These are phyloP conservation scores for Peronosclerospora sorghi DNA, from an alignment of 352 stramenopile species.

Conservation along the genomic window DNA sequence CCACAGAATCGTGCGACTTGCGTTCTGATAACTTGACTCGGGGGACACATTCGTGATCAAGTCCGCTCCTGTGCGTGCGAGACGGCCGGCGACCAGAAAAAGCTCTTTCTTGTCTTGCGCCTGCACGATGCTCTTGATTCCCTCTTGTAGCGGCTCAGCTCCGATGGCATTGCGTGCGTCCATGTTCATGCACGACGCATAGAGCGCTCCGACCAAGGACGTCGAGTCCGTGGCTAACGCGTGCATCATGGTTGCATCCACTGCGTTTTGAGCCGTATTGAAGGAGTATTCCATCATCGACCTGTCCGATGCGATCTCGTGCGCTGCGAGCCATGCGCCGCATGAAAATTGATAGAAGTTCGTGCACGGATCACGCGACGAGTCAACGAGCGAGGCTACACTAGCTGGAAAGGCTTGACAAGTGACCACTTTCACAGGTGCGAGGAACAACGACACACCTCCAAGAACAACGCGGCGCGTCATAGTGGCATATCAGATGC, in stretches of 20 bases:
- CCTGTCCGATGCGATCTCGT: constrained; percentile 24
- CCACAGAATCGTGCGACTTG: constrained; percentile 58
- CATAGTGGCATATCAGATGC: too few species aligned
- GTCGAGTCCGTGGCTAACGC: constrained; percentile 47
- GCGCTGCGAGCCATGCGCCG: constrained; percentile 36
- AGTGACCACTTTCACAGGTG: too few species aligned
- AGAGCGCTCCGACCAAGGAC: constrained; percentile 50
- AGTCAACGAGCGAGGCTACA: constrained; percentile 46
- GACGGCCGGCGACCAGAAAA: constrained; percentile 27
- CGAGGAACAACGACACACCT: too few species aligned
- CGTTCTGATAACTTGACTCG: constrained; percentile 34
- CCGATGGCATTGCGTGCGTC: constrained; percentile 33
- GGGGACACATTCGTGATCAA: constrained; percentile 69
- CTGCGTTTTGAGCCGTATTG: constrained; percentile 29
- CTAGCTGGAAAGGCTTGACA: too few species aligned
- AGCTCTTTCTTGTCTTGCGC: constrained; percentile 27
- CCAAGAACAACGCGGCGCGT: too few species aligned
- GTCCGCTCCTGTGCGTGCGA: constrained; percentile 29
- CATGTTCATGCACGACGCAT: constrained; percentile 53
- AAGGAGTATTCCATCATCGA: constrained; percentile 36
- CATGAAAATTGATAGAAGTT: constrained; percentile 74
- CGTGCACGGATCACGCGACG: constrained; percentile 33
- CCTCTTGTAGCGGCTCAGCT: constrained; percentile 25
- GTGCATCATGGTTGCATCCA: constrained; percentile 40
- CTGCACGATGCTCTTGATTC: constrained; percentile 26